Evolutionary conservation across 148 eudicot species (phyloP).

Genomic region (Chenopodium formosanum): DNA sequence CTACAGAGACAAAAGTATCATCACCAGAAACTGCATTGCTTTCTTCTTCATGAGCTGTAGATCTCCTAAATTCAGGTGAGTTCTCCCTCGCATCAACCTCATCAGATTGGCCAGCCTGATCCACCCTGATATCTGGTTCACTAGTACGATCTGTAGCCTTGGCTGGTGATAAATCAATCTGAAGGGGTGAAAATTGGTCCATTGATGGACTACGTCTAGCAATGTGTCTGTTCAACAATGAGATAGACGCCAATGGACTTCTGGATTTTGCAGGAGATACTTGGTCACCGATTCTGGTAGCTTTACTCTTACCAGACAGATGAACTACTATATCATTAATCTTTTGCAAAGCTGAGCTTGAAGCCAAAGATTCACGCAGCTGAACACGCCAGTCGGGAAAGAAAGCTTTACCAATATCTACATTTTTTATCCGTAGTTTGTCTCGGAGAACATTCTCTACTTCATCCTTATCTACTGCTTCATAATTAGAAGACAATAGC

Average conservation of each 20-base stretch:
- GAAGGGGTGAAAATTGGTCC: conserved; percentile 46
- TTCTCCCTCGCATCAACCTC: conserved; percentile 11
- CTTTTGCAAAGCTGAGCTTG: conserved; percentile 25
- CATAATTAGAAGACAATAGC: conserved; percentile 38
- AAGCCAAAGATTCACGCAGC: conserved; percentile 28
- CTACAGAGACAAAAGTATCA: conserved; percentile 19
- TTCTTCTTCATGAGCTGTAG: conserved; percentile 23
- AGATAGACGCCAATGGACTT: conserved; percentile 64
- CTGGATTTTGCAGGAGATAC: conserved; percentile 44
- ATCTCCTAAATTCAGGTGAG: not conserved
- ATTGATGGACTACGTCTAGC: conserved; percentile 34
- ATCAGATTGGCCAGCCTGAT: conserved; percentile 22
- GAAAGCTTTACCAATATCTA: conserved; percentile 39
- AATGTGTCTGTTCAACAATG: conserved; percentile 43
- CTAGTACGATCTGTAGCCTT: conserved; percentile 14
- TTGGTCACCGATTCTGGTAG: conserved; percentile 25
- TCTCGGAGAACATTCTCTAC: conserved; percentile 48
- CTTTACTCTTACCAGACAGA: conserved; percentile 33
- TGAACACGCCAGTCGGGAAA: conserved; percentile 45
- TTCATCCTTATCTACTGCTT: conserved; percentile 47
- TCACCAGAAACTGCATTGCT: conserved; percentile 22
- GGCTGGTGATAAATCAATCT: conserved; percentile 34
- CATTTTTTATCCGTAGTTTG: conserved; percentile 49
- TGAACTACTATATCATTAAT: conserved; percentile 27
- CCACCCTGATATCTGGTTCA: conserved; percentile 13